Evolutionary conservation across 495 filamentous ascomycete genomes (phyloP), one percentile per base, ranked within the genome.

Genomic region (Astrocystis sublimbata): DNA sequence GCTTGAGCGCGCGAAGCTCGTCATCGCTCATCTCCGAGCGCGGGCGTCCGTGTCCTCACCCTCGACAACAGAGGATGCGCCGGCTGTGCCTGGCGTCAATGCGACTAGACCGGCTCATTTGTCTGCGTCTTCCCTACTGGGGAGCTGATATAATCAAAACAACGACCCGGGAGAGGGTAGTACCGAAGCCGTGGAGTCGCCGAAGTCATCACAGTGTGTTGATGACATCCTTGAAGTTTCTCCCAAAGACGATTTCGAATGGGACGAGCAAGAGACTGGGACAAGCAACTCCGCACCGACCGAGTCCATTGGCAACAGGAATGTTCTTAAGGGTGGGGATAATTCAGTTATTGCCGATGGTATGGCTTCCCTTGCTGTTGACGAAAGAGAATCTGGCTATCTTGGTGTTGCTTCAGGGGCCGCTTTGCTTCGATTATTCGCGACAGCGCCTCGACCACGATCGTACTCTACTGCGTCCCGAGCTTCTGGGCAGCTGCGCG

Each of bases 231-330:
- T 65, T 26, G 63, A 67, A 49, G 28, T 24, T 30, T 58, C 62
- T 19, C 67, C 64, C 3, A 53, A 46, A 13, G 65, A 59, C 26
- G 57, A 67, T 1, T 67, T 69, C 31, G 67, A 69, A 8, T 69
- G 67, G 67, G 60, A 69, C 19, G 67, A 69, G 51, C 64, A 47
- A 21, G 58, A 56, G 38, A n/a, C 26, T 30, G 2, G 10, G 36
- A 42, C 36, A 1, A 36, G 42, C 6, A 47, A 31, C 15, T 56
- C 42, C 13, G 9, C 24, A 17, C 43, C 58, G 13, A 30, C 63
- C 24, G 49, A 45, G 17, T 40, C 6, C 23, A 42, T 54, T 21
- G n/a, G 51, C 4, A 26, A n/a, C n/a, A n/a, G n/a, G n/a, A n/a
- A 13, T 38, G 9, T 36, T 1, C 46, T n/a, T 19, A 24, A 53